Evolutionary conservation across 1,284 basidiomycete genomes (phyloP).

Genomic region (Tylopilus sp.): DNA sequence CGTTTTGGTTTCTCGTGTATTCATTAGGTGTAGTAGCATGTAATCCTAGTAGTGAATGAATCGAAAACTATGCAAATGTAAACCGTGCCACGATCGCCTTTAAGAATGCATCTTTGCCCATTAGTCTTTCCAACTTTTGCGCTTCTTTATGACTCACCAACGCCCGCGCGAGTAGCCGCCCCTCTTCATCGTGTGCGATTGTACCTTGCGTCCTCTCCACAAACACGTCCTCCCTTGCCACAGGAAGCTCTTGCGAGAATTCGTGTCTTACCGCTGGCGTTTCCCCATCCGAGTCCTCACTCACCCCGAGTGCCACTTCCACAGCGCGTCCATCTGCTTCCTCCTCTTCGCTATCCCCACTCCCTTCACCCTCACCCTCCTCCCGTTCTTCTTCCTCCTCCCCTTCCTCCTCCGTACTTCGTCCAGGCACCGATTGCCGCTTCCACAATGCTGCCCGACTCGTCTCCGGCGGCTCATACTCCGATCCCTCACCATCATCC

Average conservation of each 20-base stretch:
- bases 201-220: neutral
- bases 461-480: slow-evolving; percentile 44
- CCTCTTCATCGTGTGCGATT: too few relatives aligned
- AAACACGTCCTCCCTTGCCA: neutral
- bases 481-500: slow-evolving; percentile 30
- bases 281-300: neutral
- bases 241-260: neutral
- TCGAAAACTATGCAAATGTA: slow-evolving; percentile 1
- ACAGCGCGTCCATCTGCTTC: slow-evolving; percentile 18
- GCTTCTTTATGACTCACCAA: slow-evolving; percentile 11
- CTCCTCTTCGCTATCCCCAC: neutral
- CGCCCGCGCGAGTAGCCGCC: too few relatives aligned
- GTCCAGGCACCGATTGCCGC: slow-evolving; percentile 16
- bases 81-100: slow-evolving; percentile 24
- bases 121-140: slow-evolving; percentile 19
- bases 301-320: slow-evolving; percentile 21
- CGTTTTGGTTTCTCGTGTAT: slow-evolving; percentile 2
- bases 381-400: neutral
- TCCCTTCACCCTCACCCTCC: neutral
- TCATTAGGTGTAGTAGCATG: neutral
- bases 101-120: slow-evolving; percentile 26
- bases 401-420: neutral
- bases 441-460: slow-evolving; percentile 43
- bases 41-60: neutral
- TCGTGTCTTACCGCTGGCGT: too few relatives aligned